Evolutionary conservation across 495 filamentous ascomycete genomes (phyloP).

Genomic region (Elaphomyces granulatus): DNA sequence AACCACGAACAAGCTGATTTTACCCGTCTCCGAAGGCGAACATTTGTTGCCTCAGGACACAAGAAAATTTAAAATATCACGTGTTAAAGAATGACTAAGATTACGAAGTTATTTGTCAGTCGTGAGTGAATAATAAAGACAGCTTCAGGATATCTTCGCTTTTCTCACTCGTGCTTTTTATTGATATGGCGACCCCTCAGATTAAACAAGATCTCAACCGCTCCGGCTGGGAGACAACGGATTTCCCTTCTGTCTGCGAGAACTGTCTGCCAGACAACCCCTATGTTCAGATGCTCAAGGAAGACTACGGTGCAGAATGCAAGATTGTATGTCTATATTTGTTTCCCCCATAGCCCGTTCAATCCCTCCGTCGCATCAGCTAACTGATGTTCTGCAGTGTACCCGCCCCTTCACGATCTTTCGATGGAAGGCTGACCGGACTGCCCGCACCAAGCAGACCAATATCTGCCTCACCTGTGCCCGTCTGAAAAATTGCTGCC

Average conservation of each 20-base stretch:
- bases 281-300: constrained; percentile 97
- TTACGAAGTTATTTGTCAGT: no score
- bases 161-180: not conserved
- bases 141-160: constrained; percentile 1
- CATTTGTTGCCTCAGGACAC: no score
- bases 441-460: constrained; percentile 71
- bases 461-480: constrained; percentile 93
- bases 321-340: constrained; percentile 29
- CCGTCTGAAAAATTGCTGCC: constrained; percentile 91
- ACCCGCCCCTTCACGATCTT: constrained; percentile 95
- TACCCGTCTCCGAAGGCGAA: no score
- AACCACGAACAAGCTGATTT: no score
- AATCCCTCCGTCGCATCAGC: constrained; percentile 6
- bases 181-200: constrained; percentile 44
- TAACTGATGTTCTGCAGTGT: constrained; percentile 32
- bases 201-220: constrained; percentile 96
- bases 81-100: no score
- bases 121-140: no score
- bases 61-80: no score
- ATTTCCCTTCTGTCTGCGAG: constrained; percentile 52
- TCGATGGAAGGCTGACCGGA: constrained; percentile 83
- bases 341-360: not conserved
- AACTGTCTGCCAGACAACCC: constrained; percentile 90
- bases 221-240: constrained; percentile 89
- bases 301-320: constrained; percentile 70